A percentile compares a stretch with the other conserved stretches of the same genome.
Evolutionary conservation across 2,329 filamentous ascomycete species (phyloP).

Genomic region (Colletotrichum magnum): DNA sequence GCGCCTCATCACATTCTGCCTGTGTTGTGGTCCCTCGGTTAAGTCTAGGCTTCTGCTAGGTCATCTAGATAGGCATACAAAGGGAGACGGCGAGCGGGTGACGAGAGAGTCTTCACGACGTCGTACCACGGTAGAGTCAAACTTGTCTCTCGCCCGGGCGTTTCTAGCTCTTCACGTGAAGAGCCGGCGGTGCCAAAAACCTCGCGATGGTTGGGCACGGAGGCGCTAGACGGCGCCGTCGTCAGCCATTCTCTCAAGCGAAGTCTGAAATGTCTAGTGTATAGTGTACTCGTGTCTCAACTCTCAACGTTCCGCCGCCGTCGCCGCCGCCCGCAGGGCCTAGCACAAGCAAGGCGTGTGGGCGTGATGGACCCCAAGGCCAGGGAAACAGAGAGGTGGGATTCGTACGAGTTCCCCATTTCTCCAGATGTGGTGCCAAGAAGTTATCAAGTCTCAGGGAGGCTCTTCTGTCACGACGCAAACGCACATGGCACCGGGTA

Average conservation of each 20-base stretch:
- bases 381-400: not conserved
- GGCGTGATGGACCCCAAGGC: not conserved
- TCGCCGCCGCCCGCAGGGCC: slow-evolving; percentile 23
- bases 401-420: slow-evolving; percentile 13
- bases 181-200: slow-evolving; percentile 8
- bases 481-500: slow-evolving; percentile 33
- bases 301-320: slow-evolving; percentile 32
- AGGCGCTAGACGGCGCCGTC: slow-evolving; percentile 36
- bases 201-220: slow-evolving; percentile 37
- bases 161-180: slow-evolving; percentile 28
- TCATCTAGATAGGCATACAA: too few species aligned
- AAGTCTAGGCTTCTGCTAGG: too few species aligned
- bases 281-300: slow-evolving; percentile 33
- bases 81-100: not conserved
- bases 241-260: slow-evolving; percentile 32
- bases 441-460: slow-evolving; percentile 32
- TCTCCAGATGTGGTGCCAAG: slow-evolving; percentile 20
- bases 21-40: not conserved
- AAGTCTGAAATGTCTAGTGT: slow-evolving; percentile 27
- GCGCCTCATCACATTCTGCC: slow-evolving; percentile 16
- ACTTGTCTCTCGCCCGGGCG: not conserved
- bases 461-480: slow-evolving; percentile 28
- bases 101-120: slow-evolving; percentile 9
- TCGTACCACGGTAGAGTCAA: not conserved
- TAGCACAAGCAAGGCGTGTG: slow-evolving; percentile 16